Evolutionary conservation across 257 asterid species (phyloP), one percentile per base, ranked within the genome.

Genomic region (Avicennia marina): DNA sequence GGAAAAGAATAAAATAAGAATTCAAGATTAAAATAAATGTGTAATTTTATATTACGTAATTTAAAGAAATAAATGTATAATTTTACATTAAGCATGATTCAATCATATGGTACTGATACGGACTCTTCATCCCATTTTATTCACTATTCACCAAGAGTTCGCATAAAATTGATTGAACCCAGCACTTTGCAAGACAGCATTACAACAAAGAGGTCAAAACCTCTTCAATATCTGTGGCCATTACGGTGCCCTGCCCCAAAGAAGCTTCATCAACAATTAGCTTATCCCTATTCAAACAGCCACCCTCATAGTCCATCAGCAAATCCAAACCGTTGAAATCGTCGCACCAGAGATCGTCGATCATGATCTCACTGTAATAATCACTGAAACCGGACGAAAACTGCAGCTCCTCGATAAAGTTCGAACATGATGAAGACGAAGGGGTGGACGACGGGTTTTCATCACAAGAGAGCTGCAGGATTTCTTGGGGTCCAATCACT

Each of bases 401-500:
- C 22, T 62, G 78, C 70, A 69, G 65, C 18, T 78, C 84, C 17
- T 76, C 80, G 1, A 77, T 11, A 34, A 52, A 8, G 34, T 62
- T 71, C n/a, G 69, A 39, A 0, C 70, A 70, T 2, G 76, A 72
- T 0, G 79, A 36, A 0, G 83, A 60, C 0, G 83, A 57, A 2
- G 79, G 55, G 2, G 76, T 26, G 1, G 78, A 62, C 2, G 73
- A 65, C 3, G 41, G 10, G 41, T 36, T 36, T 11, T 64, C 59
- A 2, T 62, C 62, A 25, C 41, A 36, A 36, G 50, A 58, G 4
- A 78, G 68, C 10, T 80, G 72, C 7, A 83, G 57, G 11, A 86
- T 84, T 34, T 87, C 95, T 36, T 82, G 78, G 7, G 95, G 95
- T 38, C 81, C 73, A 25, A 84, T 75, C 29, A 87, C 63, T 6